Base-by-base conservation (phyloP, 495 filamentous ascomycete genomes). In the Cercophora newfieldiana region DNA sequence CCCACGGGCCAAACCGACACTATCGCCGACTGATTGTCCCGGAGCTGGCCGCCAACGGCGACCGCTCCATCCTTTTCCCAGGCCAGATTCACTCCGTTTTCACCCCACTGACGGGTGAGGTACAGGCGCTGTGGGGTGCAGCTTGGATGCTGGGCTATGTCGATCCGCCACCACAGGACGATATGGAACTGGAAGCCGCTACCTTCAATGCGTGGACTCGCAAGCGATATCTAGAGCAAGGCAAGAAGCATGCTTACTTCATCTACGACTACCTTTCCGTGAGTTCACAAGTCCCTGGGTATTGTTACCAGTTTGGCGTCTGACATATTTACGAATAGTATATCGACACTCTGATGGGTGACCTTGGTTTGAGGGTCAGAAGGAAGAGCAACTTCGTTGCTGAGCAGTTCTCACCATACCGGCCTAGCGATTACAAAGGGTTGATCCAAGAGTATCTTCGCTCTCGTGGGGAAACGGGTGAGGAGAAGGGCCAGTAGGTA, bases 181-280 rank as follows among this genome's bases (percentile, higher is more conserved):
- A 66, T 4, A 79, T 79, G 75, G 71, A 67, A 18, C 51, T 61
- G 26, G 78, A 79, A 50, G 66, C 76, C 21, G 72, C 77, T 2
- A 58, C 63, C 25, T 77, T 70, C 68, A 75, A 72, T 29, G 76
- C 70, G 0, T 80, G 78, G 76, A 68, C 70, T 10, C 59, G 77
- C 2, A 79, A 76, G 67, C 68, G 78, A 47, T 80, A 80, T 66
- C 56, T 75, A 12, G 59, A 28, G 0, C 64, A 66, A 31, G 68
- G 68, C 6, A 26, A 56, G 31, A 70, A 66, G 19, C 64, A 71
- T 33, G 65, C 74, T 8, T 77, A 73, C 64, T 59, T 71, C 18
- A 67, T 75, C n/a, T 77, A 68, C 26, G 76, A 78, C 59, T 77
- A 66, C 25, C 29, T 72, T 19, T 64, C 72, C 18, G 68, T 70